phyloP scores from a whole-genome alignment of 1,139 yeast genomes.

The Blastobotrys petasosporus region DNA sequence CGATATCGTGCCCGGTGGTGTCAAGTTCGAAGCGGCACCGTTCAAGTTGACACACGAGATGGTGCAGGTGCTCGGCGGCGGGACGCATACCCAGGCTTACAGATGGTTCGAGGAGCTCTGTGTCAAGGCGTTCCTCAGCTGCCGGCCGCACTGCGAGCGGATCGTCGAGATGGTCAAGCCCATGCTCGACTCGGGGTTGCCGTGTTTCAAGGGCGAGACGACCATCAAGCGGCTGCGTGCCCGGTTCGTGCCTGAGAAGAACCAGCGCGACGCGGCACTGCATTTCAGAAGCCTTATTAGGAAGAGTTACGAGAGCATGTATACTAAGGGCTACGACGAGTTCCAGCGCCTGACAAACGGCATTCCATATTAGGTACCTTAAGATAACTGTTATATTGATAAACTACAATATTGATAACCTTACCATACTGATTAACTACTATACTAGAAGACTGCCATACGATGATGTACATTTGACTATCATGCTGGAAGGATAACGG shows the following conservation, averaged over 20 bases:
- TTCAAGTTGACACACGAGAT: conserved; percentile 94
- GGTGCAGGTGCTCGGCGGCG: conserved; percentile 94
- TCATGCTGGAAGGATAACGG: too few relatives aligned
- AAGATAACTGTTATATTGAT: too few relatives aligned
- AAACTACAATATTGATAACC: too few relatives aligned
- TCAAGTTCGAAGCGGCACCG: conserved; percentile 94
- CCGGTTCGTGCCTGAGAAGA: conserved; percentile 75
- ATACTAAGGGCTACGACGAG: conserved; percentile 94
- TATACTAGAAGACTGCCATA: too few relatives aligned
- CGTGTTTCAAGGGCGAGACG: conserved; percentile 82
- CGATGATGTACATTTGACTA: too few relatives aligned
- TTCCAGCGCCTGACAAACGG: conserved; percentile 96
- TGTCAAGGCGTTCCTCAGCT: conserved; percentile 84
- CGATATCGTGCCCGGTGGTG: conserved; percentile 99
- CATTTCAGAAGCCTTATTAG: conserved; percentile 70
- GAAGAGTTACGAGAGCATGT: conserved; percentile 79
- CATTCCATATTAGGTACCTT: conserved; percentile 72
- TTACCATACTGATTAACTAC: too few relatives aligned
- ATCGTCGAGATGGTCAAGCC: conserved; percentile 83
- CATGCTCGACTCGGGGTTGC: conserved; percentile 92
- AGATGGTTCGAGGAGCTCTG: conserved; percentile 93
- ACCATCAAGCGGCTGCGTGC: conserved; percentile 72
- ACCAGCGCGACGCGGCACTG: conserved; percentile 80
- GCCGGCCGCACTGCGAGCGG: conserved; percentile 83
- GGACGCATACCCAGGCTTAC: conserved; percentile 76